A percentile compares a stretch with the other conserved stretches of the same genome.
These are phyloP conservation scores for Saccharata proteae DNA, from an alignment of 2,329 filamentous ascomycete species.

Conservation along the genomic window DNA sequence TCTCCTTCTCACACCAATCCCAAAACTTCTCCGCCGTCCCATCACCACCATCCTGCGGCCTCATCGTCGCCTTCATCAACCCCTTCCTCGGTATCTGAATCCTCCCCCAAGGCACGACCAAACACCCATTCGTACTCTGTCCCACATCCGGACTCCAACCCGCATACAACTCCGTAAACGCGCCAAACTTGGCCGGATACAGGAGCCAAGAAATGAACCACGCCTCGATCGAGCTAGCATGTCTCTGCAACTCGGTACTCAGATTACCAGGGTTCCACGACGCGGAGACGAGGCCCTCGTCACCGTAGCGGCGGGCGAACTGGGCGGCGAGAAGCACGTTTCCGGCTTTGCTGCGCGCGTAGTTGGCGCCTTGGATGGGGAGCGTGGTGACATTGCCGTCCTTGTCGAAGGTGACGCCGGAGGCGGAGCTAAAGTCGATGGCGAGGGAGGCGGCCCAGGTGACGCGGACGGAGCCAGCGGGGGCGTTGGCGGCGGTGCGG, in stretches of 20 bases:
- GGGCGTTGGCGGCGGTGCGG: constrained; percentile 16
- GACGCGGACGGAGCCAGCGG: constrained; percentile 21
- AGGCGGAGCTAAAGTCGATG: constrained; percentile 10
- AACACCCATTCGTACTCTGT: constrained; percentile 17
- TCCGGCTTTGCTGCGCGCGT: constrained; percentile 16
- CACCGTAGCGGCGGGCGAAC: constrained; percentile 11
- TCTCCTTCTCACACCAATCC: constrained; percentile 29
- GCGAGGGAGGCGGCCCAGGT: constrained; percentile 19
- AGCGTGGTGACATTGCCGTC: constrained; percentile 1
- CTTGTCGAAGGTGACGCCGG: constrained; percentile 9
- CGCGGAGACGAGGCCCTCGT: constrained; percentile 13
- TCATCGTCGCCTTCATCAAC: constrained; percentile 19
- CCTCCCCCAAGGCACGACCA: constrained; percentile 37
- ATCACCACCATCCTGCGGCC: constrained; percentile 25
- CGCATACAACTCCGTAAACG: constrained; percentile 8
- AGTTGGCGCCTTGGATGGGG: constrained; percentile 9
- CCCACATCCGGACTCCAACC: constrained; percentile 4
- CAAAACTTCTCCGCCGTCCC: constrained; percentile 28
- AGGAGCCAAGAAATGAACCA: constrained; percentile 2
- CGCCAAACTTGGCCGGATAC: constrained; percentile 8
- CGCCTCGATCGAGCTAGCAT: constrained; percentile 9
- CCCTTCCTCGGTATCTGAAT: constrained; percentile 21
- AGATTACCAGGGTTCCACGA: constrained; percentile 32
- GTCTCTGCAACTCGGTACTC: constrained; percentile 24
- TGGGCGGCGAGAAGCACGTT: constrained; percentile 18